These are phyloP conservation scores for Aurifilum marmelostoma DNA, from an alignment of 2,329 filamentous ascomycete species.

Conservation along the genomic window DNA sequence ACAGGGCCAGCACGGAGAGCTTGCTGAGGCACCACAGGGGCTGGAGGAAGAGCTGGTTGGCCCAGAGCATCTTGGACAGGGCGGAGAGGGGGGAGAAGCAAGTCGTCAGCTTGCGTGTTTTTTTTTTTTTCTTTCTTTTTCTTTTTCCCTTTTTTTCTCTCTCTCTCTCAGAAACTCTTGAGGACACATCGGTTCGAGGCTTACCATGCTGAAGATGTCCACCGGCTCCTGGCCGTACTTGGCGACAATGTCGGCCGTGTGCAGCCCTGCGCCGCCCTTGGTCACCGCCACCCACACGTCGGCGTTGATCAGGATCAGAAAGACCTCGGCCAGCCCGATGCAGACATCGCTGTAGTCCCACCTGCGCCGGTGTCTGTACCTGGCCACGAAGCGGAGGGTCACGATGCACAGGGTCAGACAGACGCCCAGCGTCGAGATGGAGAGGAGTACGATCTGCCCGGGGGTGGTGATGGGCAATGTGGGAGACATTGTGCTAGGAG, in stretches of 20 bases:
- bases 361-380: constrained; percentile 1
- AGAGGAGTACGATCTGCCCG: background rate
- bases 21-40: background rate
- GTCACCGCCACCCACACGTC: background rate
- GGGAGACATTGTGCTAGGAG: background rate
- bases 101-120: no score
- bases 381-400: background rate
- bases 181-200: background rate
- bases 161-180: no score
- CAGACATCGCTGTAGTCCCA: constrained; percentile 1
- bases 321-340: background rate
- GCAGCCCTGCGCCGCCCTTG: constrained; percentile 4
- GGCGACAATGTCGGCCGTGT: background rate
- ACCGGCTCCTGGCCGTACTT: background rate
- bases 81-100: background rate
- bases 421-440: background rate
- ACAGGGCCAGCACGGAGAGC: constrained; percentile 3
- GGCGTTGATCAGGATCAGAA: background rate
- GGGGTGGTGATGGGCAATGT: background rate
- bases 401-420: background rate
- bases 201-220: background rate
- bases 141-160: background rate
- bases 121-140: background rate
- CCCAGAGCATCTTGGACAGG: background rate
- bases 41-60: background rate